These are phyloP conservation scores for Globisporangium barbulae DNA, from an alignment of 352 stramenopile genomes.

Conservation along the genomic window DNA sequence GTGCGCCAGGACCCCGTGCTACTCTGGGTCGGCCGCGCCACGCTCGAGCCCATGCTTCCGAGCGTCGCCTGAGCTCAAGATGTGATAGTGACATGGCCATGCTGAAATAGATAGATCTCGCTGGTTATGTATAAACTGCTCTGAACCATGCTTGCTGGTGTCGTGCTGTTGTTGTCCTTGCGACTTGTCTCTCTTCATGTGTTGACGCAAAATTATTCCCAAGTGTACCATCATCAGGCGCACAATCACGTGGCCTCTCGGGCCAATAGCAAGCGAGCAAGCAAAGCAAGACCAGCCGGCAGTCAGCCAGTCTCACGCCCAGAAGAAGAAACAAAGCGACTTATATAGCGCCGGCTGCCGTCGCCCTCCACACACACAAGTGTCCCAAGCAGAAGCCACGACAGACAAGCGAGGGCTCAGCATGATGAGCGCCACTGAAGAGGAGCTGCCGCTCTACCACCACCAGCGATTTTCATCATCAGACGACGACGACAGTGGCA, in stretches of 20 bases:
- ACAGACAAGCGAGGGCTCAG: neutral
- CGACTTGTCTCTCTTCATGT: neutral
- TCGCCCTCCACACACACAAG: neutral
- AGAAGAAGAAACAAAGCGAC: neutral
- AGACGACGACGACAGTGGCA: neutral
- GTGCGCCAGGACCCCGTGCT: constrained; percentile 55
- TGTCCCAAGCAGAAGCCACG: neutral
- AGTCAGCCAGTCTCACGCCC: neutral
- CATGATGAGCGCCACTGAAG: constrained; percentile 1
- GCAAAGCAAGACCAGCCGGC: no score
- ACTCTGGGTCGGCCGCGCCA: constrained; percentile 64
- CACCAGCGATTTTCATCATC: neutral
- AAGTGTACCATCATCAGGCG: constrained; percentile 1
- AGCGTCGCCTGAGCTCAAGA: constrained; percentile 13
- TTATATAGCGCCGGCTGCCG: neutral
- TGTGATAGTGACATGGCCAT: neutral
- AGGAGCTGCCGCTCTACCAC: constrained; percentile 8
- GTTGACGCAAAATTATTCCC: neutral
- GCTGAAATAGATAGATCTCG: neutral
- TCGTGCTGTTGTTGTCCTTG: neutral
- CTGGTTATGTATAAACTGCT: neutral
- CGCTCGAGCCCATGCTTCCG: constrained; percentile 49
- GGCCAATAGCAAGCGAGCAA: neutral
- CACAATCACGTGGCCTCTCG: neutral
- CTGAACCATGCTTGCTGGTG: neutral